phyloP scores from a whole-genome alignment of 495 filamentous ascomycete species.

The Lophium mytilinum region DNA sequence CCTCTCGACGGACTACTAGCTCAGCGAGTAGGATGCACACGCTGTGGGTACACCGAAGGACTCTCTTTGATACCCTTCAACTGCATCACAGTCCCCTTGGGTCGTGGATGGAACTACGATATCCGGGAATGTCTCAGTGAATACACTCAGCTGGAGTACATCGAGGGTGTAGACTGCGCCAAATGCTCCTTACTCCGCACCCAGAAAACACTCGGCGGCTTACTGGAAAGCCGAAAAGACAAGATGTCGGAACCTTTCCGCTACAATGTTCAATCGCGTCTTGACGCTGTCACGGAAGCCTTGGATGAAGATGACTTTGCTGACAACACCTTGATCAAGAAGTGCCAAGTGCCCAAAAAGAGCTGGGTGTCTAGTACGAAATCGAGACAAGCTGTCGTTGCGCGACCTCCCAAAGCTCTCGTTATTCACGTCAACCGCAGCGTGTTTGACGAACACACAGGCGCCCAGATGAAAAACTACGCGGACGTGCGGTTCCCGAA shows the following conservation, averaged over 20 bases:
- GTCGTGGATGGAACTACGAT: conserved; percentile 45
- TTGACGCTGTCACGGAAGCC: conserved; percentile 57
- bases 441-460: conserved; percentile 74
- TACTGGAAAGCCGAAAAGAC: conserved; percentile 30
- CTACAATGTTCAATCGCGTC: conserved; percentile 36
- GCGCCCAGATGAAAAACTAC: conserved; percentile 71
- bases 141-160: conserved; percentile 75
- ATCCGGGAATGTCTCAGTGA: conserved; percentile 73
- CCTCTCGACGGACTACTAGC: conserved; percentile 85
- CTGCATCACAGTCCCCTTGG: conserved; percentile 79
- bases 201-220: conserved; percentile 40
- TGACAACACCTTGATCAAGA: conserved; percentile 62
- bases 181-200: conserved; percentile 73
- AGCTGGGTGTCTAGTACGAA: conserved; percentile 66
- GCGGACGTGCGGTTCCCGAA: conserved; percentile 68
- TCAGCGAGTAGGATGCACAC: conserved; percentile 80
- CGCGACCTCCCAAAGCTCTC: conserved; percentile 67
- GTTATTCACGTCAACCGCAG: conserved; percentile 87
- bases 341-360: conserved; percentile 65
- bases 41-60: conserved; percentile 79
- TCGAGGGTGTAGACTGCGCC: conserved; percentile 80
- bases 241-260: conserved; percentile 25
- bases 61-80: conserved; percentile 87
- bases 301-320: conserved; percentile 73
- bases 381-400: conserved; percentile 79